phyloP scores from a whole-genome alignment of 192 early-diverging fungal genomes.

The Tieghemiomyces parasiticus region DNA sequence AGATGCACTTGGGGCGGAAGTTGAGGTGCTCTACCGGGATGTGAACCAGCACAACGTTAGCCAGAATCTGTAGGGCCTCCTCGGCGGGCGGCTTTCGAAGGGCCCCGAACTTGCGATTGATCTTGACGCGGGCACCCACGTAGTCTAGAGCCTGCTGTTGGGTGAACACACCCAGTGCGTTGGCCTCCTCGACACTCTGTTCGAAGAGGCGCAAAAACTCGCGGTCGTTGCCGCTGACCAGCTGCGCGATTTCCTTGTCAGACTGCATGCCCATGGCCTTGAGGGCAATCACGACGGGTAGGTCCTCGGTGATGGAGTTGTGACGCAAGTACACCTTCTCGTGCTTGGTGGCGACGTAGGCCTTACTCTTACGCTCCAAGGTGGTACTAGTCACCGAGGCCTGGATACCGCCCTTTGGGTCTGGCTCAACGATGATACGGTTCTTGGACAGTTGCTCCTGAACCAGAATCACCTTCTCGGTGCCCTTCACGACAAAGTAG shows the following conservation, averaged over 20 bases:
- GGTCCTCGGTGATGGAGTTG: conserved; percentile 74
- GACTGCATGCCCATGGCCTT: conserved; percentile 91
- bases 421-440: conserved; percentile 87
- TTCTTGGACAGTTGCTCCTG: conserved; percentile 99
- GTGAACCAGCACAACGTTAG: conserved; percentile 76
- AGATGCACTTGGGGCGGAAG: conserved; percentile 83
- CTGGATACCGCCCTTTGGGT: conserved; percentile 62
- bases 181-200: conserved; percentile 74
- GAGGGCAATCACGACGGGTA: conserved; percentile 76
- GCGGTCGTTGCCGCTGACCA: conserved; percentile 78
- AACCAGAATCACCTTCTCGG: conserved; percentile 94
- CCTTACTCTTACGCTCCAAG: conserved; percentile 87
- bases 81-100: conserved; percentile 45
- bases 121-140: conserved; percentile 67
- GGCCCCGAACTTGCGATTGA: conserved; percentile 33
- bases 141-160: conserved; percentile 86
- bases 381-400: conserved; percentile 84
- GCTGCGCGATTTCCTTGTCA: conserved; percentile 87
- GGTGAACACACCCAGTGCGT: conserved; percentile 60
- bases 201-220: conserved; percentile 69
- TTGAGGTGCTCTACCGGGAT: conserved; percentile 79
- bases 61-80: conserved; percentile 76
- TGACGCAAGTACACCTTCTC: conserved; percentile 70
- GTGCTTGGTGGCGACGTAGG: conserved; percentile 54
- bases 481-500: conserved; percentile 92